Evolutionary conservation across 805 yeast genomes (phyloP), one percentile per base, ranked within the genome.

Genomic region (Cyberlindnera saturnus): DNA sequence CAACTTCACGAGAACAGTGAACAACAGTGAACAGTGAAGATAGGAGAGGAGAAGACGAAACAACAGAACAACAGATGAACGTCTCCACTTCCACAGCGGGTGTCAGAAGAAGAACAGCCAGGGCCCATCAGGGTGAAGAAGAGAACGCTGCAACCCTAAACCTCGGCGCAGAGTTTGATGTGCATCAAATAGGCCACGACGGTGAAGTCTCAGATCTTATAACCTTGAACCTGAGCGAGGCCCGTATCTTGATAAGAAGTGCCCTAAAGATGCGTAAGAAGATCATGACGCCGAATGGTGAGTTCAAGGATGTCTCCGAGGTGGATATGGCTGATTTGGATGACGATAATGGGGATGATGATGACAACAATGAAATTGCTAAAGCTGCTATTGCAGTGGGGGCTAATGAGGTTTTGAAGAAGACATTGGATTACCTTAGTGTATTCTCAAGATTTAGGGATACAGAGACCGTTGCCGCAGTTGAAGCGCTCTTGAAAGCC

Each of bases 131-230:
- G 35, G 90, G 82, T 45, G 96, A 86, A 50, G 97, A 90, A 57
- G 98, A 91, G 60, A 95, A 93, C 58, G 95, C 98, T 0, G 80
- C 96, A 0, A 74, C 77, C 40, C 73, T 93, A 53, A 83, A 85
- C 58, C 75, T 93, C 44, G 99, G 99, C 9, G 91, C 96, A 23
- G 99, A 93, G 66, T 93, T 93, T 60, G 90, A 82, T 55, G 65
- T 84, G 41, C 77, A 75, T 30, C 97, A 90, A 61, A 66, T 82
- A 32, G 82, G 86, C 49, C 90, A 90, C 61, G 81, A 81, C 41
- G 96, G 96, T 16, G 78, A 79, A 46, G 78, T 75, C 43, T 82
- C 80, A 45, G 86, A 82, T 49, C 72, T 93, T 45, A 84, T 86
- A 48, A 87, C 98, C 1, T 71, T 93, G 52, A 91, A 90, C 63